A percentile compares a stretch with the other conserved stretches of the same genome.
These are phyloP conservation scores for Letharia columbiana DNA, from an alignment of 495 filamentous ascomycete species.

Conservation along the genomic window DNA sequence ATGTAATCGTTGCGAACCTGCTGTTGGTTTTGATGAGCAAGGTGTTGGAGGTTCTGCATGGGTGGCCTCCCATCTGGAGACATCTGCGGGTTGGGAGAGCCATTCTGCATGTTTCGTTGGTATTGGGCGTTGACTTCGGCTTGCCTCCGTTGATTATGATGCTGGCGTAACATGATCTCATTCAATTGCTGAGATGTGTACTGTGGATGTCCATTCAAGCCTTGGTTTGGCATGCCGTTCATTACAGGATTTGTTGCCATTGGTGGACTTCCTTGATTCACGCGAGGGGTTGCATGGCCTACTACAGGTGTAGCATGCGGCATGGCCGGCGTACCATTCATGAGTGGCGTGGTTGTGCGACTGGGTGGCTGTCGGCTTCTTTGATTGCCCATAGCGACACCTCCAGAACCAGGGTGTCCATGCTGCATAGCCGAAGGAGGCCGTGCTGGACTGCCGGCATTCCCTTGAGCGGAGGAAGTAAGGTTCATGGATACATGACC, in stretches of 20 bases:
- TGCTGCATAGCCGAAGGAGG: conserved; percentile 71
- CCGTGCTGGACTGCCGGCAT: conserved; percentile 67
- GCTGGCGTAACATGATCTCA: conserved; percentile 28
- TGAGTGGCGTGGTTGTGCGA: conserved; percentile 69
- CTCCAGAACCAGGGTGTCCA: conserved; percentile 50
- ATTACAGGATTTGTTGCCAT: conserved; percentile 53
- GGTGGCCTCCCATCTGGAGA: conserved; percentile 15
- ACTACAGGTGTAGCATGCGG: conserved; percentile 61
- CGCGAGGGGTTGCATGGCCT: conserved; percentile 59
- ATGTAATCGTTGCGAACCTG: conserved; percentile 11
- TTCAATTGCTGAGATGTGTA: conserved; percentile 36
- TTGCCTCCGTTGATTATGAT: conserved; percentile 27
- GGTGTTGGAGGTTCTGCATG: conserved; percentile 13
- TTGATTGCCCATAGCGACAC: conserved; percentile 63
- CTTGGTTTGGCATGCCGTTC: conserved; percentile 38
- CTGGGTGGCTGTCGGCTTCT: conserved; percentile 70
- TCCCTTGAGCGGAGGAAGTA: conserved; percentile 63
- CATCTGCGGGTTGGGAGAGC: conserved; percentile 16
- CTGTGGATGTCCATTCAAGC: conserved; percentile 31
- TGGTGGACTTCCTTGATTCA: conserved; percentile 62
- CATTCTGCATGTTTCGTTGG: conserved; percentile 22
- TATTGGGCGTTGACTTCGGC: conserved; percentile 30
- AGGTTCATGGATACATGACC: conserved; percentile 62
- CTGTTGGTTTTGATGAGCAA: conserved; percentile 14
- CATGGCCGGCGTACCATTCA: conserved; percentile 75